phyloP scores from a whole-genome alignment of 768 basidiomycete species.

The Psilocybe subaeruginosa region DNA sequence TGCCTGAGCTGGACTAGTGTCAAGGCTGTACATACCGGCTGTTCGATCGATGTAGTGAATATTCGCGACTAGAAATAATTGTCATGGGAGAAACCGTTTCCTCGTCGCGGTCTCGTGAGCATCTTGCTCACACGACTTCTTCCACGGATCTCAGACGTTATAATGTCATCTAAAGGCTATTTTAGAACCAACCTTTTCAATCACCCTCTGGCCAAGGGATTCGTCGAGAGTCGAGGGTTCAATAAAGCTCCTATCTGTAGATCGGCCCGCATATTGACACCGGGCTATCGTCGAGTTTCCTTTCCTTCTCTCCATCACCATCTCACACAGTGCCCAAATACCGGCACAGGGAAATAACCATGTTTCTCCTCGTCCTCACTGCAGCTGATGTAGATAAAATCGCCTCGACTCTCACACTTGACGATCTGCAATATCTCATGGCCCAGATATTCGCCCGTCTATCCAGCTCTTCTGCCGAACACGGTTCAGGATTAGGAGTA shows the following conservation, averaged over 20 bases:
- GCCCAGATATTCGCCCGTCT: slow-evolving; percentile 57
- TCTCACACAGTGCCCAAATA: background rate
- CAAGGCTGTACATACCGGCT: background rate
- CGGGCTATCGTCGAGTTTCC: background rate
- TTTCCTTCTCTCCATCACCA: background rate
- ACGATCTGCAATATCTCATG: slow-evolving; percentile 58
- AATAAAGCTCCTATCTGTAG: too few species aligned
- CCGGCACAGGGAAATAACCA: slow-evolving; percentile 4
- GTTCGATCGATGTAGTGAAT: background rate
- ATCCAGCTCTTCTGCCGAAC: slow-evolving; percentile 18
- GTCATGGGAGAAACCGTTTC: slow-evolving; percentile 1
- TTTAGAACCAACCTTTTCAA: too few species aligned
- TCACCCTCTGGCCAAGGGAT: too few species aligned
- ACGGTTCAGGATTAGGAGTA: slow-evolving; percentile 20
- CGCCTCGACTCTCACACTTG: slow-evolving; percentile 44
- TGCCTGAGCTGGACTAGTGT: background rate
- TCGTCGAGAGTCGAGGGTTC: too few species aligned
- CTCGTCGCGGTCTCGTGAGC: background rate
- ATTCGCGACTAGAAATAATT: background rate
- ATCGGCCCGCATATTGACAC: background rate
- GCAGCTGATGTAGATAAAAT: slow-evolving; percentile 58
- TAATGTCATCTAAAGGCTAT: too few species aligned
- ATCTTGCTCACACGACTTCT: background rate
- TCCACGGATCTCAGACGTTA: background rate
- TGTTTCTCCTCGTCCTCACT: slow-evolving; percentile 66